These are phyloP conservation scores for Flaveria linearis DNA, from an alignment of 129 eudicot genomes.

Conservation along the genomic window DNA sequence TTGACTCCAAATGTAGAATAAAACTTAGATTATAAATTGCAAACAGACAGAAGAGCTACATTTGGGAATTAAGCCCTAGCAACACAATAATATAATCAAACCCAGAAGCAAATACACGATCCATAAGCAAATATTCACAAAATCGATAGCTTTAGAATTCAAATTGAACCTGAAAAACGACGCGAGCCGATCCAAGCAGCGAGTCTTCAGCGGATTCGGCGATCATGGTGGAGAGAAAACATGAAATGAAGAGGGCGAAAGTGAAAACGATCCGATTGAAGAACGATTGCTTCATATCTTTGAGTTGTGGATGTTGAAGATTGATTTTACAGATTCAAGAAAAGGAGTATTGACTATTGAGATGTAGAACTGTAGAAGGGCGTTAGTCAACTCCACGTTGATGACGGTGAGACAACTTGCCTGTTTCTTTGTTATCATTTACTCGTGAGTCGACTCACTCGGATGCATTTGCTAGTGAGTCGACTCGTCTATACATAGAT, in stretches of 20 bases:
- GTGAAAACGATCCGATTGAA: slow-evolving; percentile 28
- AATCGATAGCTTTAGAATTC: not conserved
- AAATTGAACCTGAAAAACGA: slow-evolving; percentile 80
- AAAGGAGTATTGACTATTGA: not conserved
- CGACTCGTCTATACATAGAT: no score
- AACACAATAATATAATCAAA: slow-evolving; percentile 6
- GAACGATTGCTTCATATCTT: slow-evolving; percentile 41
- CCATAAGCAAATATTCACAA: not conserved
- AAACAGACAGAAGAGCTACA: slow-evolving; percentile 15
- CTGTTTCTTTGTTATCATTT: not conserved
- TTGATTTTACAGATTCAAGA: slow-evolving; percentile 15
- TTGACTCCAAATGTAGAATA: no score
- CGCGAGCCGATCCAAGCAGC: slow-evolving; percentile 82
- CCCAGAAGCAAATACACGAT: not conserved
- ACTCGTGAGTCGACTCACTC: no score
- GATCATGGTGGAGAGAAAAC: slow-evolving; percentile 28
- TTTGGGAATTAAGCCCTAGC: slow-evolving; percentile 25
- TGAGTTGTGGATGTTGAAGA: slow-evolving; percentile 28
- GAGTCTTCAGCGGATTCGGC: slow-evolving; percentile 54
- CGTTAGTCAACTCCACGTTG: slow-evolving; percentile 17
- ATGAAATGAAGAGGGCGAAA: slow-evolving; percentile 16
- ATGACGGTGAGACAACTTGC: not conserved
- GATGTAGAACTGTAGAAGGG: not conserved
- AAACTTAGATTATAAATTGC: slow-evolving; percentile 1
- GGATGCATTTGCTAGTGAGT: no score